Evolutionary conservation across 331 rosid species (phyloP), one percentile per base, ranked within the genome.

Genomic region (Malus hybrid): DNA sequence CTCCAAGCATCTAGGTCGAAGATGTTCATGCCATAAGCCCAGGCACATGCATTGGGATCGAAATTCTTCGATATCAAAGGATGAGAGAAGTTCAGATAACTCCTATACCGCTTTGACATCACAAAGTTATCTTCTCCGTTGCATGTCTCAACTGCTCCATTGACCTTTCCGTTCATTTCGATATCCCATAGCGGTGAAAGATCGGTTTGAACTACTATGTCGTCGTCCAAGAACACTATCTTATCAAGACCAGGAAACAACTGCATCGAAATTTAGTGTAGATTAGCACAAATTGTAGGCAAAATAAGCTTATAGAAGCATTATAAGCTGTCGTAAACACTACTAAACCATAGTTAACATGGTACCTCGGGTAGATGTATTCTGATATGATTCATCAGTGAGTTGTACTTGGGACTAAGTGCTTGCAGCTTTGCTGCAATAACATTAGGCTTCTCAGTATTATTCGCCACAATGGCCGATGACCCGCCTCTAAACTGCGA

Each of bases 21-120:
- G 72, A 95, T 88, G 86, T 95, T 95, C 99, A 95, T 92, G 77
- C 99, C 99, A 75, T 95, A 95, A 36, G 99, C 99, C 99, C 97
- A 94, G 10, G 99, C 99, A 75, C 99, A 94, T 76, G 93, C 90
- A 34, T 84, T 62, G 65, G 99, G 93, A 36, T 87, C 62, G 60
- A 95, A 95, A 56, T 81, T 87, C 48, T 74, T 26, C 3, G 87
- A 79, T 80, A 95, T 87, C 83, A 88, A 76, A 73, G 97, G 99
- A 83, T 95, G 99, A 58, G 99, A 92, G 88, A 95, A 95, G 93
- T 95, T 95, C 86, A 95, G 82, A 75, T 95, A 95, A 89, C 86
- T 95, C 88, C 87, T 95, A 32, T 90, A 82, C 84, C 84, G 80
- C 90, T 95, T 95, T 44, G 99, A 89, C 99, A 95, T 95, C 12